Evolutionary conservation across 768 basidiomycete species (phyloP).

Genomic region (Kwoniella newhampshirensis): DNA sequence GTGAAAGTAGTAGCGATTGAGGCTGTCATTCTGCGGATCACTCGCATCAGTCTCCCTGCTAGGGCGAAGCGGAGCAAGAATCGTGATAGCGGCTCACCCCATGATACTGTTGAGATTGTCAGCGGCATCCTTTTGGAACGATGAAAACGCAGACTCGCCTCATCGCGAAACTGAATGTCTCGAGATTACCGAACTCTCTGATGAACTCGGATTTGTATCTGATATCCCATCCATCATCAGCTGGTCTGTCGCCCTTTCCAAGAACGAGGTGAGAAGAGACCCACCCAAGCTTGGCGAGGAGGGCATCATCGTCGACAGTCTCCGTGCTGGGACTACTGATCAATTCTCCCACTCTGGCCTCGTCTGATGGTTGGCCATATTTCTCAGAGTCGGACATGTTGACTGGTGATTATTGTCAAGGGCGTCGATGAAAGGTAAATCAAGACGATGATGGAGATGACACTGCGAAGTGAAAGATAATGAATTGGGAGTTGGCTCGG

Average conservation of each 20-base stretch:
- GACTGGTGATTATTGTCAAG: not conserved
- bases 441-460: too few relatives aligned
- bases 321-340: not conserved
- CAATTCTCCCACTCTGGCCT: too few relatives aligned
- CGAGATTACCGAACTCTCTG: conserved; percentile 64
- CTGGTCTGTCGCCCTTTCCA: not conserved
- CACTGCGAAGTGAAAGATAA: too few relatives aligned
- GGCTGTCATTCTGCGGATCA: conserved; percentile 19
- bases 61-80: too few relatives aligned
- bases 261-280: conserved; percentile 1
- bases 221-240: too few relatives aligned
- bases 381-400: conserved; percentile 7
- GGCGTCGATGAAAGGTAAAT: too few relatives aligned
- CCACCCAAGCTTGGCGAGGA: conserved; percentile 27
- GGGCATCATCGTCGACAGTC: conserved; percentile 22
- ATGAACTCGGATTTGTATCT: conserved; percentile 60
- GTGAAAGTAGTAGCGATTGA: conserved; percentile 56
- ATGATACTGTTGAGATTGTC: conserved; percentile 21
- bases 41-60: too few relatives aligned
- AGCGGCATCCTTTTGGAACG: not conserved
- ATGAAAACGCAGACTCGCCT: conserved; percentile 15
- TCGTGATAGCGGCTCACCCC: conserved; percentile 19
- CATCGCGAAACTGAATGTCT: conserved; percentile 53
- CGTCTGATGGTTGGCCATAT: not conserved
- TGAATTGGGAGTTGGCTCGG: too few relatives aligned